phyloP scores from a whole-genome alignment of 2,329 filamentous ascomycete species.

The Alternaria ethzedia region DNA sequence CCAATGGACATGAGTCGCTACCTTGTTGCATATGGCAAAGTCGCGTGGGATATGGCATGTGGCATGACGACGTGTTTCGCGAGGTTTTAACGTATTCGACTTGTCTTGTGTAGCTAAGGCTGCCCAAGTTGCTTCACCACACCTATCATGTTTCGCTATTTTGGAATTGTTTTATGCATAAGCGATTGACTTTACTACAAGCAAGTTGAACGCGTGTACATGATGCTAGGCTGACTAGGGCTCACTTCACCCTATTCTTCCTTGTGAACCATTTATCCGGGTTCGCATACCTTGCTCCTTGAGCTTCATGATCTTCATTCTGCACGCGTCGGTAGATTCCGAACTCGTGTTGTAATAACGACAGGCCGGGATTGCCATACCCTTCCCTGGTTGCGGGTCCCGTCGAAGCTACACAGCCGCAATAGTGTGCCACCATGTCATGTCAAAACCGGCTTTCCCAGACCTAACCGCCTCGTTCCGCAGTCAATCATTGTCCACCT shows the following conservation, averaged over 20 bases:
- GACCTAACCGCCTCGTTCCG: background rate
- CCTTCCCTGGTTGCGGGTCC: conserved; percentile 4
- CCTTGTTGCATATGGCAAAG: conserved; percentile 7
- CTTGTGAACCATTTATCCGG: background rate
- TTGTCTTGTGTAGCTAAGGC: conserved; percentile 3
- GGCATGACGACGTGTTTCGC: conserved; percentile 8
- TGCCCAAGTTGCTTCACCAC: conserved; percentile 7
- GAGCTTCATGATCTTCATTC: background rate
- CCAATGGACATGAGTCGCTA: conserved; percentile 12
- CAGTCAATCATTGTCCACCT: conserved; percentile 3
- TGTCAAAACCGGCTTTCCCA: conserved; percentile 8
- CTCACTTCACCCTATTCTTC: background rate
- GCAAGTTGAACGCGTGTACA: conserved; percentile 9
- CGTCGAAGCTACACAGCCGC: conserved; percentile 9
- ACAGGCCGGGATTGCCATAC: conserved; percentile 2
- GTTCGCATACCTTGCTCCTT: background rate
- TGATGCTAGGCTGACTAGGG: background rate
- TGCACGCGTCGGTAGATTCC: conserved; percentile 3
- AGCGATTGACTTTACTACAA: background rate
- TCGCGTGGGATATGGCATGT: conserved; percentile 6
- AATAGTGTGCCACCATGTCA: background rate
- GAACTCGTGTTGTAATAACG: conserved; percentile 10
- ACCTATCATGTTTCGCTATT: conserved; percentile 9
- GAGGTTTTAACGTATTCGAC: conserved; percentile 5
- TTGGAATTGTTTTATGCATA: conserved; percentile 7